Conservation (phyloP, 2,329 filamentous ascomycete species). For the Paracoccidioides lutzii region DNA sequence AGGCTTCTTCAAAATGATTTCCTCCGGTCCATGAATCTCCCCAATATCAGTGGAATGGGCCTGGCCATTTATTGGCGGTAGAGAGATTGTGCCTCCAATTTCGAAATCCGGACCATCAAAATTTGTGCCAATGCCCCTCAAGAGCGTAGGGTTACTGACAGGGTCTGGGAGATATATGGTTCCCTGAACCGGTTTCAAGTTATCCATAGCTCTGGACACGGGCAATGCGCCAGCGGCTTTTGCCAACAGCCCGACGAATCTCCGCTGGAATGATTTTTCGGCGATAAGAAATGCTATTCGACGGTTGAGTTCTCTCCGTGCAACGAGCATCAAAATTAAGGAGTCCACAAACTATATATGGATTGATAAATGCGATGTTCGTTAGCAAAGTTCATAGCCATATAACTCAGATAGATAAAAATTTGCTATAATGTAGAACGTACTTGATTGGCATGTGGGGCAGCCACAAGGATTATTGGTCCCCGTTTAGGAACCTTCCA, state of each 20-base stretch:
- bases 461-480: slow-evolving; percentile 88
- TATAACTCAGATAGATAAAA: not conserved
- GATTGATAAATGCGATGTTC: slow-evolving; percentile 4
- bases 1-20: slow-evolving; percentile 73
- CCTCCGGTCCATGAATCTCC: slow-evolving; percentile 65
- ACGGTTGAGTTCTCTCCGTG: slow-evolving; percentile 73
- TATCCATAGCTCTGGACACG: slow-evolving; percentile 85
- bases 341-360: slow-evolving; percentile 76
- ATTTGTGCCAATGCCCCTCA: slow-evolving; percentile 68
- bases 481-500: slow-evolving; percentile 88
- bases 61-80: slow-evolving; percentile 71
- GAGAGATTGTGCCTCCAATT: slow-evolving; percentile 68
- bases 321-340: slow-evolving; percentile 79
- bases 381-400: not conserved
- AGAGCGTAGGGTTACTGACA: slow-evolving; percentile 64
- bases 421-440: slow-evolving; percentile 15
- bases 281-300: slow-evolving; percentile 88
- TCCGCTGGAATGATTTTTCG: slow-evolving; percentile 83
- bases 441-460: slow-evolving; percentile 92
- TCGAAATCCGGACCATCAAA: slow-evolving; percentile 63
- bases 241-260: slow-evolving; percentile 78
- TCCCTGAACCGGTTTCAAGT: slow-evolving; percentile 65
- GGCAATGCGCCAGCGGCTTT: slow-evolving; percentile 77
- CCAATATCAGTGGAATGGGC: slow-evolving; percentile 73
- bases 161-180: slow-evolving; percentile 83